Evolutionary conservation across 2,329 filamentous ascomycete species (phyloP), one percentile per base, ranked within the genome.

Genomic region (Magnaporthiopsis poae): DNA sequence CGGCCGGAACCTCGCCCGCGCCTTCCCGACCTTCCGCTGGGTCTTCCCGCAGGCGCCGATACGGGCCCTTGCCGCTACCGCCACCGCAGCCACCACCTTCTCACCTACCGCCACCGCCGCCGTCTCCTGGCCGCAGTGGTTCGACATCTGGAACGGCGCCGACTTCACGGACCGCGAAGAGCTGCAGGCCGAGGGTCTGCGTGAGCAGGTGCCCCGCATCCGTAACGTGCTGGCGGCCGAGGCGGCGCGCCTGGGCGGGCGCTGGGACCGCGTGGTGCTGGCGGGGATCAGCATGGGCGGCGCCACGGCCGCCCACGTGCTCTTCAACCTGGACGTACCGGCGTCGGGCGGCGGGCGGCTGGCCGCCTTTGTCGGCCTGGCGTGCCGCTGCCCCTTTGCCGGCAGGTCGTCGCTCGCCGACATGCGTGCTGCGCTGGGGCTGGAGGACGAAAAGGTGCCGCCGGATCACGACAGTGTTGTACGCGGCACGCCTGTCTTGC

Each of bases 261-360:
- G 72, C 35, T 65, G 33, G 35, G 73, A 79, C 27, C 71, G 71
- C 3, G 67, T 83, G 25, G 73, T 82, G 13, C 71, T 83, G 1
- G 78, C 77, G 1, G 80, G 81, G 0, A 79, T 83, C 67, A 81
- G 80, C 67, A 77, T 79, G 72, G 81, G 80, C 61, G 80, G 74
- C 1, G 79, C 80, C 0, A 79, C 79, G 3, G 73, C 74, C 21
- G 69, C 74, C 0, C 75, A 76, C 59, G 70, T 73, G 2, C 69
- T 80, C 1, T 69, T 80, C 60, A 75, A 73, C 59, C 67, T 80
- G 11, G 64, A 72, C 12, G 29, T 74, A 0, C 70, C 71, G 1
- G 56, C 60, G 12, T 18, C 52, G 31, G 61, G 33, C 5, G 39
- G 62, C 56, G 59, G 46, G 39, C 56, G 18, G 27, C 66, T 72